Evolutionary conservation across 306 rosid genomes (phyloP), one percentile per base, ranked within the genome.

Genomic region (Dalbergia cochinchinensis): DNA sequence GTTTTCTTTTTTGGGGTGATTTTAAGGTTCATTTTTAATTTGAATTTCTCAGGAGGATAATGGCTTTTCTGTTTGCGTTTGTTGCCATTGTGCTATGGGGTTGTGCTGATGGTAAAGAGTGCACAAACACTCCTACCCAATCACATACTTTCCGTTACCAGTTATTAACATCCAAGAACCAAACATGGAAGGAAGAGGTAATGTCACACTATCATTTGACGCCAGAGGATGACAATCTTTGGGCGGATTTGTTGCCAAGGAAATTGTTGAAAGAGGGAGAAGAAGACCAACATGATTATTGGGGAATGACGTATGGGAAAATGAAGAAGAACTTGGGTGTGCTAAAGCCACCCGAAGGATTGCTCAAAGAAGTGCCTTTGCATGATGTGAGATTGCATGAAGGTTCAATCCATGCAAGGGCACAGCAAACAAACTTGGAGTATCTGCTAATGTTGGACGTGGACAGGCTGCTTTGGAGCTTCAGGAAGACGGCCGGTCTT

Each of bases 381-480:
- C 89, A 88, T 44, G 83, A 88, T 55, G 94, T 93, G 83, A 85
- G 92, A 61, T 75, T 93, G 89, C 78, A 85, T 48, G 73, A 82
- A 3, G 82, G 78, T 64, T 87, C 94, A 35, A 64, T 78, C 5
- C 94, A 89, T 86, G 81, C 85, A 66, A 60, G 42, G 58, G 97
- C 94, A 22, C 94, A 88, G 85, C 82, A 81, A 18, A 93, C 94
- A 4, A 93, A 93, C 86, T 68, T 93, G 74, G 83, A 89, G 79
- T 93, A 91, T 75, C 66, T 91, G 5, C 69, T 93, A 88, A 73
- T 93, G 85, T 85, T 93, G 61, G 89, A 93, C 61, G 89, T 79
- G 22, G 92, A 91, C 79, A 85, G 87, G 3, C 87, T 93, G 85
- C 69, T 88, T 33, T 93, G 96, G 92, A 91, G 86, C 83, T 93